Evolutionary conservation across 2,329 filamentous ascomycete genomes (phyloP).

Genomic region (Trichocomaceae sp.): DNA sequence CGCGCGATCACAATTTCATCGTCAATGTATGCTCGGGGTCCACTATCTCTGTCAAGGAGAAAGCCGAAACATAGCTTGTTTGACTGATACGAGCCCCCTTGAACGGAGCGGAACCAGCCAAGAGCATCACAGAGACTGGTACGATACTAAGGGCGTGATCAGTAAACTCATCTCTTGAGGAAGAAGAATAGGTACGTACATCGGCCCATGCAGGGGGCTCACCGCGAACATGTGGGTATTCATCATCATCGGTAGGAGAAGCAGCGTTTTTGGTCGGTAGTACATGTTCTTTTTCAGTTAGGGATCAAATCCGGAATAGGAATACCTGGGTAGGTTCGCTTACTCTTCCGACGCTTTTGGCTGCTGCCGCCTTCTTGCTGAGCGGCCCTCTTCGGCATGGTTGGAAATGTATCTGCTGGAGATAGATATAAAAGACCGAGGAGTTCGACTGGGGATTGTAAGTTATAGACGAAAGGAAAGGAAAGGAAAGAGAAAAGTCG

Average conservation of each 20-base stretch:
- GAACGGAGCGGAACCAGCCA: conserved; percentile 55
- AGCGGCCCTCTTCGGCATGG: not conserved
- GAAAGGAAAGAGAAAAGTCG: not conserved
- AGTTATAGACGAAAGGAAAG: not conserved
- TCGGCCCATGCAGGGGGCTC: conserved; percentile 52
- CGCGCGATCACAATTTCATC: conserved; percentile 58
- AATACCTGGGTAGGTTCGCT: too few species aligned
- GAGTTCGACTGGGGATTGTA: not conserved
- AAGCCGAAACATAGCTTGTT: conserved; percentile 49
- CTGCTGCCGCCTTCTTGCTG: not conserved
- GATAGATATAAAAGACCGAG: not conserved
- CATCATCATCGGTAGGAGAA: not conserved
- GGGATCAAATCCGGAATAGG: too few species aligned
- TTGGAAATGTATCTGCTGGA: not conserved
- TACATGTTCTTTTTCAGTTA: not conserved
- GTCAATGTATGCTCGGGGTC: conserved; percentile 52
- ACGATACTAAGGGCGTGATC: conserved; percentile 32
- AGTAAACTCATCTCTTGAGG: not conserved
- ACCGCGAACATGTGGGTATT: conserved; percentile 17
- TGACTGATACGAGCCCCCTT: conserved; percentile 53
- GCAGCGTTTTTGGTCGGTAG: not conserved
- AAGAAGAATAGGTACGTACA: conserved; percentile 15
- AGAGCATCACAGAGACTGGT: conserved; percentile 59
- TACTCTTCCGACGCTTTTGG: not conserved
- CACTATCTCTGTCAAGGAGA: conserved; percentile 52